Conservation (phyloP, 2,329 filamentous ascomycete species). For the Monosporascus cannonballus region DNA sequence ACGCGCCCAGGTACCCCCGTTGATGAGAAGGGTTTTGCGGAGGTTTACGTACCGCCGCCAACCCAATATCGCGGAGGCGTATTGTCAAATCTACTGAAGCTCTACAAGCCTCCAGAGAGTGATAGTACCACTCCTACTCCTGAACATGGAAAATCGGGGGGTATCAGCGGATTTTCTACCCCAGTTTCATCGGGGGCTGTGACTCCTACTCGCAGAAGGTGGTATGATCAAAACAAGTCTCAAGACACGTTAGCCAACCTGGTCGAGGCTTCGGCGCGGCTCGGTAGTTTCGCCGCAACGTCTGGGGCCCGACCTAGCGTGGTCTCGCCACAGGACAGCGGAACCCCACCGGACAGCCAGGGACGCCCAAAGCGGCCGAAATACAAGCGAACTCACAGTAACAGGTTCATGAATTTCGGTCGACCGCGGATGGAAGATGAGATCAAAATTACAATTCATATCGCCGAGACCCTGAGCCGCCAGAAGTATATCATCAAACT, state of each 20-base stretch:
- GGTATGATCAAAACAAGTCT: slow-evolving; percentile 43
- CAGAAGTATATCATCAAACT: slow-evolving; percentile 80
- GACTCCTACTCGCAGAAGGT: slow-evolving; percentile 39
- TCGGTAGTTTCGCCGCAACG: slow-evolving; percentile 29
- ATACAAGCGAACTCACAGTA: slow-evolving; percentile 31
- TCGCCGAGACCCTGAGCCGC: slow-evolving; percentile 65
- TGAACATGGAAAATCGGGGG: slow-evolving; percentile 21
- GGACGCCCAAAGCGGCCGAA: slow-evolving; percentile 27
- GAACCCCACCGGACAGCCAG: slow-evolving; percentile 10
- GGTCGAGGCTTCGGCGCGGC: slow-evolving; percentile 37
- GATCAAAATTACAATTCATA: slow-evolving; percentile 42
- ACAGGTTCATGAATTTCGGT: slow-evolving; percentile 29
- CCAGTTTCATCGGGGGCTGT: slow-evolving; percentile 33
- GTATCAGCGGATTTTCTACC: slow-evolving; percentile 22
- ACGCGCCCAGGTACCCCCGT: slow-evolving; percentile 18
- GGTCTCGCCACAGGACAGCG: slow-evolving; percentile 1
- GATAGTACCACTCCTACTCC: slow-evolving; percentile 15
- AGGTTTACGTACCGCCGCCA: slow-evolving; percentile 35
- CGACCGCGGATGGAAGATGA: slow-evolving; percentile 37
- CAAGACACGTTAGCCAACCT: slow-evolving; percentile 41
- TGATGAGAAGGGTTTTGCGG: slow-evolving; percentile 30
- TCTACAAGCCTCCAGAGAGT: slow-evolving; percentile 35
- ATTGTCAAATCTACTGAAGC: slow-evolving; percentile 39
- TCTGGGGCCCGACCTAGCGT: not conserved
- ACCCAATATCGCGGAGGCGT: slow-evolving; percentile 38